phyloP scores from a whole-genome alignment of 1,284 basidiomycete species.

The Phylloboletellus chloephorus region DNA sequence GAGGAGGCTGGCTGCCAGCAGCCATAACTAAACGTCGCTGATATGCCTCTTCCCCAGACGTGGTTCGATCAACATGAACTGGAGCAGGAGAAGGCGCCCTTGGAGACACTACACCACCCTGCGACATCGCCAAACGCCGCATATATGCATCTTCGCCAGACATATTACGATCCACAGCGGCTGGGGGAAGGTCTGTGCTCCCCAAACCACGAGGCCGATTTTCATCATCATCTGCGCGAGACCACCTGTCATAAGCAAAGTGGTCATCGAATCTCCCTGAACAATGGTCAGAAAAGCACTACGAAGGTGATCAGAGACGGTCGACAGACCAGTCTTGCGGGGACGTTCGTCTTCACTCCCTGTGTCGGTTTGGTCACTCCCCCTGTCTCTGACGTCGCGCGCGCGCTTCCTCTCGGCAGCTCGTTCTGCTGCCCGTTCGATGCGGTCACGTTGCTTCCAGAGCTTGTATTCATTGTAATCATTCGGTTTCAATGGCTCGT shows the following conservation, averaged over 20 bases:
- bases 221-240: conserved; percentile 48
- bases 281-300: conserved; percentile 5
- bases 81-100: conserved; percentile 21
- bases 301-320: neutral
- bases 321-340: conserved; percentile 56
- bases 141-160: conserved; percentile 59
- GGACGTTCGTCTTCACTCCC: conserved; percentile 66
- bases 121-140: conserved; percentile 50
- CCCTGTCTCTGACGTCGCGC: conserved; percentile 48
- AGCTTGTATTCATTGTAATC: conserved; percentile 82
- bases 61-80: conserved; percentile 32
- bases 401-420: conserved; percentile 55
- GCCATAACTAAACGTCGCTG: conserved; percentile 56
- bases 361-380: conserved; percentile 63
- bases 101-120: conserved; percentile 16
- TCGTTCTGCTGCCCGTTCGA: conserved; percentile 60
- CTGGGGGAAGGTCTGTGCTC: conserved; percentile 26
- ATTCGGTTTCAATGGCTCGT: conserved; percentile 77
- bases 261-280: conserved; percentile 55
- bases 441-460: conserved; percentile 68
- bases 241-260: conserved; percentile 44
- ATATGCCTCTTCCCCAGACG: conserved; percentile 62
- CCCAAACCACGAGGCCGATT: conserved; percentile 35
- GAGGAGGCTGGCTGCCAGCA: conserved; percentile 18
- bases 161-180: conserved; percentile 32